A percentile compares a stretch with the other conserved stretches of the same genome.
These are phyloP conservation scores for Wickerhamiella azymoides DNA, from an alignment of 805 yeast species.

Conservation along the genomic window DNA sequence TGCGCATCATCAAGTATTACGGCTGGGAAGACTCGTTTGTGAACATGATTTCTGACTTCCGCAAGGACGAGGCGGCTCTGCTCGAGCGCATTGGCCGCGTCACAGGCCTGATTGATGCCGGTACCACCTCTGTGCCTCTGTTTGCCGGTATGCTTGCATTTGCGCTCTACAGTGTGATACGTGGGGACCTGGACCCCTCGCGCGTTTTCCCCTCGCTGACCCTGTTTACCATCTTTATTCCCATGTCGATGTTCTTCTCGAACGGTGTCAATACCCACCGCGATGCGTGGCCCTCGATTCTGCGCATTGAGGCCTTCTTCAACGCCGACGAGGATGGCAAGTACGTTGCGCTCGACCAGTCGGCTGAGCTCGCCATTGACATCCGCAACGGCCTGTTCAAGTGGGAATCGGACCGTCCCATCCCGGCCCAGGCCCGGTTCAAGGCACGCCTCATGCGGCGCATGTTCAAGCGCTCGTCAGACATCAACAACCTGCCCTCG, in stretches of 20 bases:
- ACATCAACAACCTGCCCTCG: not conserved
- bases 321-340: constrained; percentile 28
- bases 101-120: constrained; percentile 50
- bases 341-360: constrained; percentile 19
- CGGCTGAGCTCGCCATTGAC: constrained; percentile 33
- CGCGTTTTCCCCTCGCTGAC: constrained; percentile 58
- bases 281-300: constrained; percentile 26
- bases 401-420: constrained; percentile 39
- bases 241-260: constrained; percentile 47
- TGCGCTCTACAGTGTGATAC: constrained; percentile 33
- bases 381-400: constrained; percentile 43
- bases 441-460: not conserved
- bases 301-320: constrained; percentile 17
- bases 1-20: constrained; percentile 74
- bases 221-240: constrained; percentile 53
- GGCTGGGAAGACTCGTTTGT: constrained; percentile 84
- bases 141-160: constrained; percentile 56
- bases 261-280: constrained; percentile 32
- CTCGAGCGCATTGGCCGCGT: constrained; percentile 51
- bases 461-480: not conserved
- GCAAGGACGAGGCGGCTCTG: constrained; percentile 48
- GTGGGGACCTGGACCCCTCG: constrained; percentile 38
- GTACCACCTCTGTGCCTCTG: constrained; percentile 53
- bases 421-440: constrained; percentile 1
- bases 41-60: constrained; percentile 37